A percentile compares a stretch with the other conserved stretches of the same genome.
These are phyloP conservation scores for Alternaria infectoria DNA, from an alignment of 2,329 filamentous ascomycete genomes.

Conservation along the genomic window DNA sequence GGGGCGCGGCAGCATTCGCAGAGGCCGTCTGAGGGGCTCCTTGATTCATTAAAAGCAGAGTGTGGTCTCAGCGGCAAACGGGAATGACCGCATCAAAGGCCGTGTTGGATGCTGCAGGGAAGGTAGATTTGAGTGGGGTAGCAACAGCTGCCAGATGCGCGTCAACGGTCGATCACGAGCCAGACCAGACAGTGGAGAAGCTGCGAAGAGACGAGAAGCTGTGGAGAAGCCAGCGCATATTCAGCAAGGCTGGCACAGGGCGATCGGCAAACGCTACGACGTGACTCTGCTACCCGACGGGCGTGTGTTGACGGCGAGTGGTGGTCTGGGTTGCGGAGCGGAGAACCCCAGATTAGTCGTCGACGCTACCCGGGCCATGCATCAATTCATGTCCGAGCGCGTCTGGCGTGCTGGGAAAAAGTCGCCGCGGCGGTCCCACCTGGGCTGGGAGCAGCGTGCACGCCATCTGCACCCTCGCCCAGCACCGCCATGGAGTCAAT, in stretches of 20 bases:
- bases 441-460: not conserved
- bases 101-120: constrained; percentile 4
- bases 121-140: constrained; percentile 19
- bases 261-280: constrained; percentile 12
- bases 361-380: not conserved
- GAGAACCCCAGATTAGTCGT: constrained; percentile 16
- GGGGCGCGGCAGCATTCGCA: constrained; percentile 37
- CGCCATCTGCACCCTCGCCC: not conserved
- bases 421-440: constrained; percentile 4
- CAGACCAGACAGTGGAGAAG: constrained; percentile 18
- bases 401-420: not conserved
- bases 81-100: constrained; percentile 15
- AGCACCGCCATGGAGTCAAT: constrained; percentile 34
- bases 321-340: constrained; percentile 10
- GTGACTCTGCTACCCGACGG: constrained; percentile 1
- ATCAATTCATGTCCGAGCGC: not conserved
- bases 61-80: constrained; percentile 12
- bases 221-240: constrained; percentile 28
- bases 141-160: constrained; percentile 8
- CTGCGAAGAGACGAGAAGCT: constrained; percentile 15
- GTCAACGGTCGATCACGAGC: constrained; percentile 13
- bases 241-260: constrained; percentile 15
- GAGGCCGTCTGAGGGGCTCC: constrained; percentile 33
- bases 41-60: constrained; percentile 44
- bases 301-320: constrained; percentile 1